Evolutionary conservation across 2,329 filamentous ascomycete species (phyloP), one percentile per base, ranked within the genome.

Genomic region (Sclerotinia subarctica): DNA sequence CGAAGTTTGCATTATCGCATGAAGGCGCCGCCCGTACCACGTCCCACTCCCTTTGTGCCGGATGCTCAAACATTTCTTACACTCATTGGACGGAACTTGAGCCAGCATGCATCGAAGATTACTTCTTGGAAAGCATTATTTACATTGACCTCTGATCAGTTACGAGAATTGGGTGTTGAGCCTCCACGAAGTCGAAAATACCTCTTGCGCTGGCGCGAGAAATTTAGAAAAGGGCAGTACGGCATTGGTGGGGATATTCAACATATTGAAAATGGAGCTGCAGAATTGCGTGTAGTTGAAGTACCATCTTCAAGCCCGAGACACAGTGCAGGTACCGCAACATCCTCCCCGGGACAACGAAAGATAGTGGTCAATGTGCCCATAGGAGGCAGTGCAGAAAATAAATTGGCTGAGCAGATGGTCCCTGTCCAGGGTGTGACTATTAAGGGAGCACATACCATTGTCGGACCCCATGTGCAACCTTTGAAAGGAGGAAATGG

Each of bases 61-160:
- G 90, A 97, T 78, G 88, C 93, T 52, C 78, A 85, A 74, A 95
- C 94, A 21, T 97, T 99, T 80, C 89, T 98, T 71, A 92, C 86
- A 47, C 84, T 97, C 69, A 97, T 98, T 80, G 95, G 95, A 74
- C 94, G 95, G 71, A 89, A 89, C 74, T 88, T 97, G 75, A 88
- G 86, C 76, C 88, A 90, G 77, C 92, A 97, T 82, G 86, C 90
- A 60, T 84, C 87, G 80, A 98, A 98, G 80, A 92, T 99, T 74
- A 88, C 91, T 2, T 90, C 90, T 15, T 98, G 95, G 95, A 90
- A 95, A 65, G 87, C 92, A 7, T 87, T 99, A 57, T 98, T 98
- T 84, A 89, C 89, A 57, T 84, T 95, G 72, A 89, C 87, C 29
- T 93, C 92, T 24, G 79, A 84, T 56, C 89, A 98, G 80, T 84